These are phyloP conservation scores for Asterochloris erici DNA, from an alignment of 139 green algal genomes.

Conservation along the genomic window DNA sequence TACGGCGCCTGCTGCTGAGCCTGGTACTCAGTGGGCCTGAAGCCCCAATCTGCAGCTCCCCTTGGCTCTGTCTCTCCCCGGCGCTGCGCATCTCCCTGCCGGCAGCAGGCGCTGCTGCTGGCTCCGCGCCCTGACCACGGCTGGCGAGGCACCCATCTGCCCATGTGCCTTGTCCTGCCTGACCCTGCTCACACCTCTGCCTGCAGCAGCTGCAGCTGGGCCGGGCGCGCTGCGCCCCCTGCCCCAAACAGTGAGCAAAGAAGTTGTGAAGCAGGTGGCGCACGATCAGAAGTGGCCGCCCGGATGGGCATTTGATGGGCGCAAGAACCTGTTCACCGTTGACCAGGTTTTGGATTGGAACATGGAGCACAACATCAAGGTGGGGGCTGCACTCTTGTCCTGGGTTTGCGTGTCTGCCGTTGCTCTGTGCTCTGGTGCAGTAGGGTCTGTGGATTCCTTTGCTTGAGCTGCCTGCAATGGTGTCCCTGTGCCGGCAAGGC, in stretches of 20 bases:
- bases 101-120: too few species aligned
- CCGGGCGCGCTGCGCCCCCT: constrained; percentile 1
- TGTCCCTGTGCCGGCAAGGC: too few species aligned
- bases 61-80: not conserved
- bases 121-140: not conserved
- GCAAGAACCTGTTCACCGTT: constrained; percentile 18
- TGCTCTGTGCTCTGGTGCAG: not conserved
- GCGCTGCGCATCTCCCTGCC: not conserved
- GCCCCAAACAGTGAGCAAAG: constrained; percentile 5
- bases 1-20: too few species aligned
- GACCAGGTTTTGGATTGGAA: not conserved
- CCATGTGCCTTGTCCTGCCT: not conserved
- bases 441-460: not conserved
- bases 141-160: not conserved
- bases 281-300: constrained; percentile 1
- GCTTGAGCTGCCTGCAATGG: too few species aligned
- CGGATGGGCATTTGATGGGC: constrained; percentile 18
- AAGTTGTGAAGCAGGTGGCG: not conserved
- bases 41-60: not conserved
- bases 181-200: not conserved
- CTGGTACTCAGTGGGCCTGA: not conserved
- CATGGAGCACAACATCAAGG: constrained; percentile 8
- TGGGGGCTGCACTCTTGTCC: not conserved
- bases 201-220: constrained; percentile 7
- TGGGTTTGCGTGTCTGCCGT: not conserved